Conservation (phyloP, 1,139 yeast genomes). For the Scheffersomyces insectosa region DNA sequence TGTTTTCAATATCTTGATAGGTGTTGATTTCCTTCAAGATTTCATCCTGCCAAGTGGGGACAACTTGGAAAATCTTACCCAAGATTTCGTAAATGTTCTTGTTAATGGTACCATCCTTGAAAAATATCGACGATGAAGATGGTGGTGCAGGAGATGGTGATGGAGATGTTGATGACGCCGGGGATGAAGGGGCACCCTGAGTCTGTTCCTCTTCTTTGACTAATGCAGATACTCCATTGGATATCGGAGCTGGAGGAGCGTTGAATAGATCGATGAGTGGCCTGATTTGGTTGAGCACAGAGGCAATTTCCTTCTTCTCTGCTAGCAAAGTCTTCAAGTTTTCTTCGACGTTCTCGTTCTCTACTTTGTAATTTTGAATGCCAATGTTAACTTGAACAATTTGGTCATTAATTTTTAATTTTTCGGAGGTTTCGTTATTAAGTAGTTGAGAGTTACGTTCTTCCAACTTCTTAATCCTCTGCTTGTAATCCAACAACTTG, state of each 20-base stretch:
- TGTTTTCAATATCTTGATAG: slow-evolving; percentile 30
- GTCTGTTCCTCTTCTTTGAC: not conserved
- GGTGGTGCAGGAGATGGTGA: not conserved
- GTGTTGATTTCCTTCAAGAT: slow-evolving; percentile 31
- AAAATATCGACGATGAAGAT: slow-evolving; percentile 19
- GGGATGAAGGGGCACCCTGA: slow-evolving; percentile 1
- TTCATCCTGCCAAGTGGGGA: slow-evolving; percentile 40
- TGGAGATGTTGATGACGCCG: not conserved
- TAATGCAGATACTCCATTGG: not conserved
- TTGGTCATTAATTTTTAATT: slow-evolving; percentile 16
- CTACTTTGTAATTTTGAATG: slow-evolving; percentile 16
- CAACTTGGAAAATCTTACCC: slow-evolving; percentile 23
- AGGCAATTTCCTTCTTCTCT: slow-evolving; percentile 28
- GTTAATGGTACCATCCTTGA: slow-evolving; percentile 34
- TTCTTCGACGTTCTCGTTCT: slow-evolving; percentile 28
- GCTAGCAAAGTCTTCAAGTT: slow-evolving; percentile 19
- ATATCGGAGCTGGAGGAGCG: not conserved
- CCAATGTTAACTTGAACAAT: slow-evolving; percentile 12
- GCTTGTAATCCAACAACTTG: slow-evolving; percentile 25
- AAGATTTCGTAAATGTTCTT: slow-evolving; percentile 29
- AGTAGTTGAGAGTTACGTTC: slow-evolving; percentile 25
- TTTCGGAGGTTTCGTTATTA: slow-evolving; percentile 24
- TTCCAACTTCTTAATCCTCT: slow-evolving; percentile 23
- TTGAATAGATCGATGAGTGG: slow-evolving; percentile 32
- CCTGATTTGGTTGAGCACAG: slow-evolving; percentile 20